A percentile compares a stretch with the other conserved stretches of the same genome.
Evolutionary conservation across 257 asterid species (phyloP).

Genomic region (Solanum chilense): DNA sequence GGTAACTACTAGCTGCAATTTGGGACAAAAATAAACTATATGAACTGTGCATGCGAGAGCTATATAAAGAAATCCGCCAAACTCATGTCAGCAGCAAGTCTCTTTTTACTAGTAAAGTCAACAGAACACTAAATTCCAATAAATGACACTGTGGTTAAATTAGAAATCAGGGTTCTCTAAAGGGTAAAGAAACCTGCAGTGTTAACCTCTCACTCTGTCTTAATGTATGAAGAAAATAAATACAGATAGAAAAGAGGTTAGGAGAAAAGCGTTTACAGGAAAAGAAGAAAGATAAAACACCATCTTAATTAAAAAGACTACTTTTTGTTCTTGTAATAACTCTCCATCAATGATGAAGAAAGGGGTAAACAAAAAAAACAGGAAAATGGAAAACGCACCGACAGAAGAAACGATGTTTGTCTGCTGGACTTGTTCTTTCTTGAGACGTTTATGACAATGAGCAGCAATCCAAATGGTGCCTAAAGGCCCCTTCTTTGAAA

Average conservation of each 20-base stretch:
- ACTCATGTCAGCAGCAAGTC: not conserved
- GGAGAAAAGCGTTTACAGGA: not conserved
- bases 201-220: not conserved
- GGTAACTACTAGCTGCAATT: not conserved
- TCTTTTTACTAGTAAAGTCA: not conserved
- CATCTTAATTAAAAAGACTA: not conserved
- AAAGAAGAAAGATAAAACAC: not conserved
- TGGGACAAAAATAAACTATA: not conserved
- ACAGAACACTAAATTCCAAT: not conserved
- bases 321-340: not conserved
- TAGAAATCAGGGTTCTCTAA: not conserved
- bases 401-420: conserved; percentile 66
- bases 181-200: not conserved
- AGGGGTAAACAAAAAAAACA: not conserved
- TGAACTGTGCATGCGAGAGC: not conserved
- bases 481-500: conserved; percentile 68
- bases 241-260: not conserved
- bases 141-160: not conserved
- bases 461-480: conserved; percentile 92
- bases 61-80: not conserved
- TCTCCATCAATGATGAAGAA: not conserved
- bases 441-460: conserved; percentile 58
- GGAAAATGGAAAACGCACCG: conserved; percentile 32
- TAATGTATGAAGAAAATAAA: not conserved
- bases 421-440: conserved; percentile 42